Evolutionary conservation across 139 green algal species (phyloP).

Genomic region (Coccomyxa sp.): DNA sequence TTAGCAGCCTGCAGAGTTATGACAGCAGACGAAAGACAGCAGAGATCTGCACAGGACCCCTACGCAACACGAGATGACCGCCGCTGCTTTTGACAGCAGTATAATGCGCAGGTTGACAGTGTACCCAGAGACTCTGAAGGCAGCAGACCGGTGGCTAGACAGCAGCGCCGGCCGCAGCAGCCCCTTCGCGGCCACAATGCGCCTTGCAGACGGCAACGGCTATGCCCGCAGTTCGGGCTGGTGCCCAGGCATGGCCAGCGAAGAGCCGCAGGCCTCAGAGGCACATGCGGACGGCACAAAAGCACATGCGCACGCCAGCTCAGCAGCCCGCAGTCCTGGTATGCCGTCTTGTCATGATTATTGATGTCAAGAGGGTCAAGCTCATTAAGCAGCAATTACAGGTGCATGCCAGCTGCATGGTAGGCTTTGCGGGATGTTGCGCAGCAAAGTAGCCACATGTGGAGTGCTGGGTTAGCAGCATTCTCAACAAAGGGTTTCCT

Average conservation of each 20-base stretch:
- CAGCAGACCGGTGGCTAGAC: conserved; percentile 32
- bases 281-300: neutral
- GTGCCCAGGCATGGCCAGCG: conserved; percentile 28
- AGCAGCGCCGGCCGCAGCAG: conserved; percentile 22
- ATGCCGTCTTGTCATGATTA: too few relatives aligned
- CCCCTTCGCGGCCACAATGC: conserved; percentile 32
- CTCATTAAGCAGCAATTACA: too few relatives aligned
- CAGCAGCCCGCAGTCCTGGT: too few relatives aligned
- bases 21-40: too few relatives aligned
- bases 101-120: conserved; percentile 59
- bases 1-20: too few relatives aligned
- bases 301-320: too few relatives aligned
- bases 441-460: neutral
- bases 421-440: neutral
- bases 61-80: too few relatives aligned
- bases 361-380: too few relatives aligned
- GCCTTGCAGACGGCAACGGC: conserved; percentile 38
- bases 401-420: too few relatives aligned
- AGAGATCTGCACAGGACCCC: too few relatives aligned
- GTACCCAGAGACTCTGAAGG: conserved; percentile 59
- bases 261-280: neutral
- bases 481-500: too few relatives aligned
- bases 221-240: conserved; percentile 42
- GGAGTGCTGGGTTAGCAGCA: neutral
- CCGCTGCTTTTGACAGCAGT: too few relatives aligned